A percentile compares a stretch with the other conserved stretches of the same genome.
Conservation (phyloP, 495 filamentous ascomycete species). For the Parmelia sp. region DNA sequence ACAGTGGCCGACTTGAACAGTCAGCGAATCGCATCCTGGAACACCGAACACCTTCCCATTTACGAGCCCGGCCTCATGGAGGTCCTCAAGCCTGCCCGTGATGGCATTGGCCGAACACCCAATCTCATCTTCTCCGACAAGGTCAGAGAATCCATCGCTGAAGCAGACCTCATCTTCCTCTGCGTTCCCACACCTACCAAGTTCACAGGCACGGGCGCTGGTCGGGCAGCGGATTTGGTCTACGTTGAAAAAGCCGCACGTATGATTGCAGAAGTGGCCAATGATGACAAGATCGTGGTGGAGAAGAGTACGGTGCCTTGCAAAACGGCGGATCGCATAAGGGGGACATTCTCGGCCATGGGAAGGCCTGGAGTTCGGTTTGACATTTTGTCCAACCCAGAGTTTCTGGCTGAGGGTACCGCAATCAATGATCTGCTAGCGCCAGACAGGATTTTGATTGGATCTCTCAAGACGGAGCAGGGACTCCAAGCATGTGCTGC, state of each 20-base stretch:
- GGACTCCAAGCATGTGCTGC: slow-evolving; percentile 57
- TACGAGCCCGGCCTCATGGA: slow-evolving; percentile 66
- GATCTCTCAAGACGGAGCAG: slow-evolving; percentile 50
- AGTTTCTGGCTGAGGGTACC: slow-evolving; percentile 75
- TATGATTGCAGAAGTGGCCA: slow-evolving; percentile 60
- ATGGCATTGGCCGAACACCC: slow-evolving; percentile 37
- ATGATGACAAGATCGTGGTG: slow-evolving; percentile 64
- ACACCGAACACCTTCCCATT: slow-evolving; percentile 66
- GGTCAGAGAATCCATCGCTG: slow-evolving; percentile 50
- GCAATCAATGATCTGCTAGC: slow-evolving; percentile 62
- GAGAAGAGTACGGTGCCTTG: slow-evolving; percentile 84
- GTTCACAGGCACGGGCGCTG: slow-evolving; percentile 60
- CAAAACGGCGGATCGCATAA: slow-evolving; percentile 64
- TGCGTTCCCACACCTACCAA: slow-evolving; percentile 82
- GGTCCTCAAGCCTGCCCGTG: slow-evolving; percentile 59
- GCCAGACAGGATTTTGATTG: slow-evolving; percentile 76
- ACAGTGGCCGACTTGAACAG: slow-evolving; percentile 67
- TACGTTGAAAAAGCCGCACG: slow-evolving; percentile 64
- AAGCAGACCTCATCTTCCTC: slow-evolving; percentile 71
- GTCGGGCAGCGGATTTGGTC: slow-evolving; percentile 64
- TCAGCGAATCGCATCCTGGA: slow-evolving; percentile 62
- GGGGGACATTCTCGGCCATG: slow-evolving; percentile 49
- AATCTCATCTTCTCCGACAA: slow-evolving; percentile 72
- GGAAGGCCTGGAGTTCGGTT: slow-evolving; percentile 56
- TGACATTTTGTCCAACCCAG: slow-evolving; percentile 77